Base-by-base conservation (phyloP, 352 stramenopile species). In the Albugo laibachii region DNA sequence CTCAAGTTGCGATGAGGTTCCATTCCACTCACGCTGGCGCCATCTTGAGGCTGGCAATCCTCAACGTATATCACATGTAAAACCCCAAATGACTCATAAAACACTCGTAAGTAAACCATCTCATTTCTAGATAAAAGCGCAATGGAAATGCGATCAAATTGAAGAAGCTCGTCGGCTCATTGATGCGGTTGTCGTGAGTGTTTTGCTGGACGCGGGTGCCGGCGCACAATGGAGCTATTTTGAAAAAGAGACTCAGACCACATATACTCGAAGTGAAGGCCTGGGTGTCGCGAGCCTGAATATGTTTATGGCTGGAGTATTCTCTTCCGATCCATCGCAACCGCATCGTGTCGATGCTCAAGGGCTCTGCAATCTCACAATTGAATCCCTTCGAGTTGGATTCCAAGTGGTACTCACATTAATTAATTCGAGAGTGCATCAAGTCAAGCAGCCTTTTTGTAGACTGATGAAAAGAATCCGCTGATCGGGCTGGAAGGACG, bases 21-120 rank as follows among this genome's bases (percentile, higher is more conserved):
- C 78, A 0, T 88, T 84, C 56, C 78, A 89, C 57, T 86, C 73
- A 47, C 62, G 78, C 42, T 72, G 62, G 62, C 71, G 78, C 39
- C 78, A 92, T 55, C 88, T 92, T 44, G 78, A 92, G 58, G 73
- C 69, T 18, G 75, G 78, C 2, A 72, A 83, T 45, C 57, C 79
- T 24, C 51, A 75, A 10, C 71, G 78, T 10, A 58, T 81, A 4
- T 47, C 58, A 10, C 61, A 62, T 41, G 64, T 81, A 14, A 34
- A 52, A 15, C 41, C 45, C 5, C 37, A 12, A 52, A 2, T 12
- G 13, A 13, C 11, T 41, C 15, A 12, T 47, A 18, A 2, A 48
- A 8, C 19, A 14, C 12, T 40, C 24, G 13, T 11, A 18, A 20
- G 6, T 51, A 13, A 15, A 11, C 40, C 36, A 10, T 19, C n/a